Percentiles rank a stretch among this genome's conserved stretches.
These are phyloP conservation scores for Sarcomyxa edulis DNA, from an alignment of 768 basidiomycete species.

Conservation along the genomic window DNA sequence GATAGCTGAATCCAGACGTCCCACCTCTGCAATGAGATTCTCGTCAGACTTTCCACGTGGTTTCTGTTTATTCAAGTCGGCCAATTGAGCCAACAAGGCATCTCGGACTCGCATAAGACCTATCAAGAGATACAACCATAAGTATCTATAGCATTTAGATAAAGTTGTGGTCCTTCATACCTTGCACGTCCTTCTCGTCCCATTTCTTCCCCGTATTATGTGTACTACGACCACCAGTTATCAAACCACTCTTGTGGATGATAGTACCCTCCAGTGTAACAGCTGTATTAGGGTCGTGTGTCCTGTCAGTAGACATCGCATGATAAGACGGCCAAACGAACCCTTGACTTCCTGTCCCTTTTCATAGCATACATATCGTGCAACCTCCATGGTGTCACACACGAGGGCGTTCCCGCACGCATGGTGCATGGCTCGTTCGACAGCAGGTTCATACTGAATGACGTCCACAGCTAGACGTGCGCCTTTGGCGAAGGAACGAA, in stretches of 20 bases:
- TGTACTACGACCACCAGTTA: slow-evolving; percentile 89
- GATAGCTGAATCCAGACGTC: slow-evolving; percentile 72
- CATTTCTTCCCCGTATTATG: slow-evolving; percentile 79
- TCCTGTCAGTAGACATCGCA: not conserved
- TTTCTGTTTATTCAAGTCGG: slow-evolving; percentile 80
- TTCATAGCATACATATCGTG: slow-evolving; percentile 86
- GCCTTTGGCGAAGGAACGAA: slow-evolving; percentile 85
- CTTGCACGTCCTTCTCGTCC: slow-evolving; percentile 92
- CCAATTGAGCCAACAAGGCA: slow-evolving; percentile 64
- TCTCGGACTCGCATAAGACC: slow-evolving; percentile 59
- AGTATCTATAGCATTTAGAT: not conserved
- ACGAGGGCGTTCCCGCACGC: slow-evolving; percentile 94
- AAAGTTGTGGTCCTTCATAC: slow-evolving; percentile 27
- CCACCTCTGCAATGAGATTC: slow-evolving; percentile 67
- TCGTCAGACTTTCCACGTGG: slow-evolving; percentile 85
- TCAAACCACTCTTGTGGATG: slow-evolving; percentile 95
- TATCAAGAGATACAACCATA: slow-evolving; percentile 12
- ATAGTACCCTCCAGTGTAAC: slow-evolving; percentile 96
- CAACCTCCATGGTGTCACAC: slow-evolving; percentile 94
- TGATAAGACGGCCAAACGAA: slow-evolving; percentile 22
- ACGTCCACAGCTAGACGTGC: slow-evolving; percentile 84
- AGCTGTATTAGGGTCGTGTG: slow-evolving; percentile 60
- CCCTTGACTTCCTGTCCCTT: slow-evolving; percentile 97
- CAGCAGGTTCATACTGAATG: slow-evolving; percentile 73
- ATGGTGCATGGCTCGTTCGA: slow-evolving; percentile 94